These are phyloP conservation scores for Citrus medica DNA, from an alignment of 345 rosid genomes.

Conservation along the genomic window DNA sequence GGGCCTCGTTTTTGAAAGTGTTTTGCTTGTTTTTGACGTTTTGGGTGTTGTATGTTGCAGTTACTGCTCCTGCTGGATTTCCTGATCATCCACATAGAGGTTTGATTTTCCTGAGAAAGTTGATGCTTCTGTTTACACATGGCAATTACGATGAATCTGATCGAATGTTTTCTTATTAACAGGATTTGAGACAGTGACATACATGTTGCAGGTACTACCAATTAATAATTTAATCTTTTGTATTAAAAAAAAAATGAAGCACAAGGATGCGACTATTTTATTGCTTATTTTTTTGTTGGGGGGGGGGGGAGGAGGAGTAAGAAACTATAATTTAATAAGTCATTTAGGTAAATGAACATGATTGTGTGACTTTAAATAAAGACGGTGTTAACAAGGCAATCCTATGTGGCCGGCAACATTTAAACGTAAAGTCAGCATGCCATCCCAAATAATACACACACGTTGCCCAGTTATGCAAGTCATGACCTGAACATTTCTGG, in stretches of 20 bases:
- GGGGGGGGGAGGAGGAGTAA: not conserved
- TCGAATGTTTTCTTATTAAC: conserved; percentile 4
- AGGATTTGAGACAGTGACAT: conserved; percentile 97
- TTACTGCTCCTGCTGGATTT: conserved; percentile 83
- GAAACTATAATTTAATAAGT: not conserved
- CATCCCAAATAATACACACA: not conserved
- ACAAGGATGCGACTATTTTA: not conserved
- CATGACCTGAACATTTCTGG: not conserved
- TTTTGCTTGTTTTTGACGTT: conserved; percentile 3
- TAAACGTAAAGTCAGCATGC: not conserved
- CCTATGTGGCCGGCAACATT: conserved; percentile 3
- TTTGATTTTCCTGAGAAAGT: conserved; percentile 22
- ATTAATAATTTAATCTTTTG: not conserved
- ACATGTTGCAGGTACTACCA: conserved; percentile 78
- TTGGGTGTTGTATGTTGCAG: conserved; percentile 34
- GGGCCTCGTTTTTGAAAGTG: not conserved
- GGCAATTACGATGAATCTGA: not conserved
- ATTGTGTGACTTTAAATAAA: not conserved
- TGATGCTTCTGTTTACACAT: not conserved
- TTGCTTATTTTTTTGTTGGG: not conserved
- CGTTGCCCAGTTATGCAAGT: not conserved
- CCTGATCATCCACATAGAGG: conserved; percentile 99
- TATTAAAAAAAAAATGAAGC: not conserved
- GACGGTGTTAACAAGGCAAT: not conserved
- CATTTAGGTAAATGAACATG: not conserved